Evolutionary conservation across 1,139 yeast species (phyloP), one percentile per base, ranked within the genome.

Genomic region (Diutina siamensis): DNA sequence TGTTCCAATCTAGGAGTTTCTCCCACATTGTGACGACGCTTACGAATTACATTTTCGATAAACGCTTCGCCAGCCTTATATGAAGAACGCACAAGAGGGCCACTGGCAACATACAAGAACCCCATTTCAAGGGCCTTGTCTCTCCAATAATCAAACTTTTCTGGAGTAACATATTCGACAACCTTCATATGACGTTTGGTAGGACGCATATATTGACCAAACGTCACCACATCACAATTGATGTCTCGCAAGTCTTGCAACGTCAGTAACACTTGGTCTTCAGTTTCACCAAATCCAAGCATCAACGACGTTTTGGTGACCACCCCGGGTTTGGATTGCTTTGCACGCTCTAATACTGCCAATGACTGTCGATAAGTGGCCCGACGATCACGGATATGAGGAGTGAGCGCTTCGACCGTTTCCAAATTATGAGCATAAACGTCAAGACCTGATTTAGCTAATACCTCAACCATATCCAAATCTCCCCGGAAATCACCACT

Each of bases 141-240:
- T 60, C 82, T 86, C 98, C 98, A 94, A 61, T 83, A 73, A 50
- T 88, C 95, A 60, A 94, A 94, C 61, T 86, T 88, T 54, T 85
- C 97, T 0, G 98, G 98, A n/a, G 80, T 82, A 20, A 92, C 77
- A 57, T 94, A 94, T 53, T 92, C 97, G 19, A 87, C 97, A 38
- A 94, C 99, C 68, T 89, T 89, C 94, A 94, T 87, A 62, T 94
- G 99, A 58, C 97, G 80, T 67, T 86, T 92, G 1, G 99, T 94
- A 41, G 99, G 99, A 59, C 97, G 78, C 99, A 94, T 94, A 64
- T 94, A 94, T 65, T 94, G 99, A 38, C 99, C 99, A 64, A 94
- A 92, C 0, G 99, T 94, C 21, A 94, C 96, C 46, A 94, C 95
- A 57, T 94, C 98, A 61, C 95, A 94, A 8, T 74, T 68, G 46